Percentiles rank a stretch among this genome's conserved stretches.
These are phyloP conservation scores for Moringa oleifera DNA, from an alignment of 345 rosid genomes.

Conservation along the genomic window DNA sequence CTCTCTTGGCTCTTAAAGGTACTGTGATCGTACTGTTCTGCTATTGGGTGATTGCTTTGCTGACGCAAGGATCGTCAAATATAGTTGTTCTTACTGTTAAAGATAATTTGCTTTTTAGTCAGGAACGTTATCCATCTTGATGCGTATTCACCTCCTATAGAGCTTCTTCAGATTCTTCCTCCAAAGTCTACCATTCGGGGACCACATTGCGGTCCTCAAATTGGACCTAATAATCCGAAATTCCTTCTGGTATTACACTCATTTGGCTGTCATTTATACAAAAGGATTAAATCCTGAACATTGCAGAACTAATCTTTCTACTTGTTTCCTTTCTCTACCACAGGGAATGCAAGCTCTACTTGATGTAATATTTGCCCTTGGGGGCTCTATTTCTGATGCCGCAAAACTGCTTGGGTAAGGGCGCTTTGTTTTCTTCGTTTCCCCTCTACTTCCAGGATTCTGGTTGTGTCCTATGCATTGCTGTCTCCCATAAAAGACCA, in stretches of 20 bases:
- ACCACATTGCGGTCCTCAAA: constrained; percentile 64
- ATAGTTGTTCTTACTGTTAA: not conserved
- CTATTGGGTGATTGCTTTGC: not conserved
- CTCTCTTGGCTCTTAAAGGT: constrained; percentile 78
- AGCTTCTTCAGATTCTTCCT: constrained; percentile 91
- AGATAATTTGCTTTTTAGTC: constrained; percentile 27
- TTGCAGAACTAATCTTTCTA: not conserved
- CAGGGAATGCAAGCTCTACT: constrained; percentile 94
- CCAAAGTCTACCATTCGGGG: constrained; percentile 63
- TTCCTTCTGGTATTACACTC: constrained; percentile 49
- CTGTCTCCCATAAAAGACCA: too few species aligned
- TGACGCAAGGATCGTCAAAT: too few species aligned
- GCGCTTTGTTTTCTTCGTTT: not conserved
- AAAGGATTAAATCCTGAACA: not conserved
- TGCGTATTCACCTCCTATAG: constrained; percentile 58
- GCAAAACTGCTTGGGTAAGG: constrained; percentile 67
- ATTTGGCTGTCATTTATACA: not conserved
- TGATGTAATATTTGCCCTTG: constrained; percentile 66
- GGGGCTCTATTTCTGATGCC: constrained; percentile 78
- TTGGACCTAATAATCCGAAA: constrained; percentile 89
- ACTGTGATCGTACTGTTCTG: not conserved
- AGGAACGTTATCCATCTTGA: constrained; percentile 61
- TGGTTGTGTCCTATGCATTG: not conserved
- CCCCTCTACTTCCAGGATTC: not conserved
- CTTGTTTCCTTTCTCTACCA: constrained; percentile 6